Evolutionary conservation across 768 basidiomycete species (phyloP), one percentile per base, ranked within the genome.

Genomic region (Tubosaeta sp.): DNA sequence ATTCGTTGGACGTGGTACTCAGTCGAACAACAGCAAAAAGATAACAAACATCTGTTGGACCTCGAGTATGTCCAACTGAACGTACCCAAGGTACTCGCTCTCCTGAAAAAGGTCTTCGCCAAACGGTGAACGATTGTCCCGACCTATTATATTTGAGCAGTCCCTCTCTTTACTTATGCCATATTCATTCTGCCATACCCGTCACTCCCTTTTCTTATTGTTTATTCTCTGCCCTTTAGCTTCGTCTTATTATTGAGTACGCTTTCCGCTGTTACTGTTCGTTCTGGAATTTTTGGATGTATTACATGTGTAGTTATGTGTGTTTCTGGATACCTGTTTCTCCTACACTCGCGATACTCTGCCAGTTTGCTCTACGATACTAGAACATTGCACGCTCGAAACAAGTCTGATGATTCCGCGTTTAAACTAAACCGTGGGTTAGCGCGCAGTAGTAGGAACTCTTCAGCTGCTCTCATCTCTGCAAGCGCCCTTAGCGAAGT

Each of bases 51-150:
- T 62, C 76, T 94, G 30, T 73, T 99, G 56, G 96, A 99, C 73
- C 76, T 99, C 56, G 96, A 98, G 73, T 98, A 99, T 65, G 95
- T 97, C 51, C 92, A 96, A 70, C 75, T 97, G 55, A 95, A 96
- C 67, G 95, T 98, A 25, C 90, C 91, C 0, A 97, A 97, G 71
- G 92, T 96, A 44, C 76, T 96, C 31, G 87, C 83, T 27, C 79
- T 96, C 49, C 76, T 95, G 63, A 95, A 92, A 78, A 95, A 95
- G 75, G 92, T 95, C 56, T 92, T 93, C 64, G 85, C 86, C 19
- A 90, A 90, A 73, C 86, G 90, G 70, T 90, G 73, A 85, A 60
- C 57, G 42, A 45, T 39, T 35, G 35, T 46, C 38, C 40, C 48
- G 47, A 40, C 57, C 52, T 44, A 51, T 9, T 18, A 49, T 60